Base-by-base conservation (phyloP, 805 yeast species). In the Priceomyces carsonii region DNA sequence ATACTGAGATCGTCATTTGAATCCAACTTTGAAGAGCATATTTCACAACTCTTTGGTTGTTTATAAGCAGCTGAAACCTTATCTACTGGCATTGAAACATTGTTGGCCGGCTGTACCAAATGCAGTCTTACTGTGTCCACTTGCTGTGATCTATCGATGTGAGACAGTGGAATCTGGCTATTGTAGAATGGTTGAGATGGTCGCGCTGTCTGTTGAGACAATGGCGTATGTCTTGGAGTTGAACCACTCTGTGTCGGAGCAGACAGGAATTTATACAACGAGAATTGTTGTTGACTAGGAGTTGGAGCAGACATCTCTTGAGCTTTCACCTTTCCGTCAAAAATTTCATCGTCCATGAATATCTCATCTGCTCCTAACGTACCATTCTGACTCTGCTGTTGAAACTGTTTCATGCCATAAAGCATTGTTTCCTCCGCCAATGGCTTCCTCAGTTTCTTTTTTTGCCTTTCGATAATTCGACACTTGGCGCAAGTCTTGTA, bases 401-500 rank as follows among this genome's bases (percentile, higher is more conserved):
- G 64, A 43, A 67, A 65, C 47, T 67, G 73, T 43, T 64, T 64
- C 59, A 67, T 57, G 1, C 73, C 73, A 40, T 67, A 67, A 18
- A 64, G 53, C 67, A 67, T 66, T 32, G 73, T 66, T 34, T 67
- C 73, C 45, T 67, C 73, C 4, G 72, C 71, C 53, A 67, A 57
- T 4, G 73, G 73, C 45, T 67, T 65, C 23, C 71, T 54, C 56
- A 58, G 61, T 50, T 66, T 65, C 55, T 68, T 68, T 51, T 63
- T 59, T 35, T 57, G 58, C 41, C 81, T 58, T 51, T 75, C 81
- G 30, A 75, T 71, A 51, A 74, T 71, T 39, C 81, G 66, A 49
- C 81, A 75, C 42, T 77, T 74, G 49, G 75, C 77, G 55, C 81
- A 75, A 3, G 81, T 75, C 42, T 75, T 75, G 51, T 74, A 75